Percentiles rank a stretch among this genome's conserved stretches.
These are phyloP conservation scores for Pyricularia grisea DNA, from an alignment of 2,329 filamentous ascomycete genomes.

Conservation along the genomic window DNA sequence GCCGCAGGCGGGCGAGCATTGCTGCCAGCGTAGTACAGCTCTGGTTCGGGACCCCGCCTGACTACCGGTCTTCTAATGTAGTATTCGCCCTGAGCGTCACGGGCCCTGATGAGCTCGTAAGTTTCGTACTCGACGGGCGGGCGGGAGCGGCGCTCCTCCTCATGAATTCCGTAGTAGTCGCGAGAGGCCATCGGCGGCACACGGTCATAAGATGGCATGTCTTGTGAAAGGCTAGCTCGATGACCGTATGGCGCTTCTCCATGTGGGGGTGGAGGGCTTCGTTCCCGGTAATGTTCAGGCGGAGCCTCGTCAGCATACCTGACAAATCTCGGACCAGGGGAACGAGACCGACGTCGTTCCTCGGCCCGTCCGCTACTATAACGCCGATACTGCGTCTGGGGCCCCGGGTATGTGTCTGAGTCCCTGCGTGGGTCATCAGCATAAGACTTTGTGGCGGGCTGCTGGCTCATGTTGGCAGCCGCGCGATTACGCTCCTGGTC, in stretches of 20 bases:
- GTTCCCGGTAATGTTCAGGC: slow-evolving; percentile 19
- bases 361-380: slow-evolving; percentile 8
- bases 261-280: slow-evolving; percentile 16
- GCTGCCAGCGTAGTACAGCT: neutral
- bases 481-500: slow-evolving; percentile 7
- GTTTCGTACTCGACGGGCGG: slow-evolving; percentile 22
- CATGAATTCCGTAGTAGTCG: slow-evolving; percentile 23
- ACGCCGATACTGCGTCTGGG: neutral
- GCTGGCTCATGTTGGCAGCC: slow-evolving; percentile 5
- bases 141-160: slow-evolving; percentile 17
- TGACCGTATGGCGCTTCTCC: slow-evolving; percentile 17
- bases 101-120: slow-evolving; percentile 36
- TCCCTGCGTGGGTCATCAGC: slow-evolving; percentile 5
- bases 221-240: neutral
- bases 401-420: neutral
- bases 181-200: slow-evolving; percentile 7
- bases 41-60: slow-evolving; percentile 10
- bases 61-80: slow-evolving; percentile 30
- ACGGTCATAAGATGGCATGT: neutral
- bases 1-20: neutral
- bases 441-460: slow-evolving; percentile 9
- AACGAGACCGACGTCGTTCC: slow-evolving; percentile 21
- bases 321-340: slow-evolving; percentile 19
- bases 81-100: slow-evolving; percentile 34
- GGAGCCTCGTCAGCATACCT: slow-evolving; percentile 16